Evolutionary conservation across 2,329 filamentous ascomycete genomes (phyloP).

Genomic region (Mycosphaerella sp.): DNA sequence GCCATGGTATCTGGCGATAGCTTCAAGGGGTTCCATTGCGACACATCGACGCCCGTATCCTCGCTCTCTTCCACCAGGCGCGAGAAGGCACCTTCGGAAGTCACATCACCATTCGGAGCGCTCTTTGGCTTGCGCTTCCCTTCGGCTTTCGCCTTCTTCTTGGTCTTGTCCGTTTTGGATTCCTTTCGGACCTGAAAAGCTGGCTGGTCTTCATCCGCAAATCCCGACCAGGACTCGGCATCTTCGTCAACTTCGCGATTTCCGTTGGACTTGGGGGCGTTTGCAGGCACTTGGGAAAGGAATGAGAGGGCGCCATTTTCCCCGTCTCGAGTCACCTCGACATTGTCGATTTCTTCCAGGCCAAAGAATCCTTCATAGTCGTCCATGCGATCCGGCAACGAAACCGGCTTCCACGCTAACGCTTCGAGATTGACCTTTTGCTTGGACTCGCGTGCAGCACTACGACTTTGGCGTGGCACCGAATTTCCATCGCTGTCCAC

Average conservation of each 20-base stretch:
- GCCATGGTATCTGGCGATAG: slow-evolving; percentile 66
- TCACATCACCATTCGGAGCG: slow-evolving; percentile 17
- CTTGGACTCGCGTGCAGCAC: slow-evolving; percentile 10
- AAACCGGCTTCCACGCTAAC: slow-evolving; percentile 58
- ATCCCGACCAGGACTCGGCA: slow-evolving; percentile 51
- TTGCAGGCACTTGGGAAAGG: slow-evolving; percentile 11
- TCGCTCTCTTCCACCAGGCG: slow-evolving; percentile 40
- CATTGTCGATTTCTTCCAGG: slow-evolving; percentile 83
- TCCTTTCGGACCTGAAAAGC: background rate
- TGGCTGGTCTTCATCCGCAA: slow-evolving; percentile 40
- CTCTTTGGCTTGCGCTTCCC: slow-evolving; percentile 23
- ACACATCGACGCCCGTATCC: slow-evolving; percentile 60
- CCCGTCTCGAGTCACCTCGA: slow-evolving; percentile 65
- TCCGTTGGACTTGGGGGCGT: slow-evolving; percentile 10
- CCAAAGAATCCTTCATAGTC: slow-evolving; percentile 93
- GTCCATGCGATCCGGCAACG: slow-evolving; percentile 67
- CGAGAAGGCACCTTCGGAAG: slow-evolving; percentile 42
- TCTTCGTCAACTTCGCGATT: slow-evolving; percentile 44
- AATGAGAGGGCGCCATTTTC: slow-evolving; percentile 46
- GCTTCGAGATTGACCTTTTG: slow-evolving; percentile 22
- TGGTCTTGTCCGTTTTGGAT: slow-evolving; percentile 11
- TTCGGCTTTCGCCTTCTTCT: slow-evolving; percentile 12
- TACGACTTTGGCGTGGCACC: slow-evolving; percentile 8
- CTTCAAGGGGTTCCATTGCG: slow-evolving; percentile 68
- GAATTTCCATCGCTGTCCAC: slow-evolving; percentile 6